These are phyloP conservation scores for Fusarium sp. DNA, from an alignment of 2,329 filamentous ascomycete genomes.

Conservation along the genomic window DNA sequence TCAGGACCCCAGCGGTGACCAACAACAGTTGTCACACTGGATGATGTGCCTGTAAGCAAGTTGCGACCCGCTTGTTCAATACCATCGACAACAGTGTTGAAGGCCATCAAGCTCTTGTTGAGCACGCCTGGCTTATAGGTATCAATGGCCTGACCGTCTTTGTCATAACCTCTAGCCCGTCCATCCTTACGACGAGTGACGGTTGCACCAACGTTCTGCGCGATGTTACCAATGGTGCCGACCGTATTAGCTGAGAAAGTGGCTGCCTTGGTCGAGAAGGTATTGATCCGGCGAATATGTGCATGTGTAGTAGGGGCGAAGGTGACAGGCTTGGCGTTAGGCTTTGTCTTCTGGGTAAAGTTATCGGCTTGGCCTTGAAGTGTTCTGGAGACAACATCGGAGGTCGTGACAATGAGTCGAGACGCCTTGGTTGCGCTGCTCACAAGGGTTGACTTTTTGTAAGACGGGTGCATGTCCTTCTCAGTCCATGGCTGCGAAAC, in stretches of 20 bases:
- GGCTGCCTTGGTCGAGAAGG: conserved; percentile 82
- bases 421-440: conserved; percentile 89
- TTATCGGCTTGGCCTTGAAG: conserved; percentile 81
- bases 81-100: conserved; percentile 92
- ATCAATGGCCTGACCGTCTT: conserved; percentile 72
- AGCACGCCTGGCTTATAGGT: conserved; percentile 89
- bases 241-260: conserved; percentile 87
- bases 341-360: conserved; percentile 84
- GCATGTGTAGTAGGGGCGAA: conserved; percentile 88
- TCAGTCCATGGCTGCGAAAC: conserved; percentile 77
- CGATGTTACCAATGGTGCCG: conserved; percentile 82
- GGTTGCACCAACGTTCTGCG: conserved; percentile 88
- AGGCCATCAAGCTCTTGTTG: conserved; percentile 97
- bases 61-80: conserved; percentile 87
- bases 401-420: conserved; percentile 89
- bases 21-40: conserved; percentile 86
- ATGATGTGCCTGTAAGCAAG: conserved; percentile 77
- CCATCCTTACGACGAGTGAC: conserved; percentile 67
- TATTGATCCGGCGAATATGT: conserved; percentile 88
- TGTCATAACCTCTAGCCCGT: conserved; percentile 69
- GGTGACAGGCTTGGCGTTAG: conserved; percentile 81
- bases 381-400: conserved; percentile 80
- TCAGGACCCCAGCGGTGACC: conserved; percentile 90
- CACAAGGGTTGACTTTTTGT: conserved; percentile 86
- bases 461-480: conserved; percentile 87